Conservation (phyloP, 1,284 basidiomycete genomes). For the Porogramme epimiltina region DNA sequence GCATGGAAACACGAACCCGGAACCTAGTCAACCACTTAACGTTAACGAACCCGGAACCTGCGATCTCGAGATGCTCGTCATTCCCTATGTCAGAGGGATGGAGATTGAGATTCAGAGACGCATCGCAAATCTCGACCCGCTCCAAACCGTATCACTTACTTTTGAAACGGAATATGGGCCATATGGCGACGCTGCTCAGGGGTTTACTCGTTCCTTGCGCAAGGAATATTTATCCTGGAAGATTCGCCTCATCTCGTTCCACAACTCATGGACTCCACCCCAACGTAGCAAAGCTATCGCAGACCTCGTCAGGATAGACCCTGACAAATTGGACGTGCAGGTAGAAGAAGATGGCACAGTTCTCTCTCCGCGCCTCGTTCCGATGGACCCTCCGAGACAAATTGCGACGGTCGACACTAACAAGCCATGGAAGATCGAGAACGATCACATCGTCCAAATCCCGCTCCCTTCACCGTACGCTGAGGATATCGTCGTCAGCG, state of each 20-base stretch:
- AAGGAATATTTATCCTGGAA: conserved; percentile 13
- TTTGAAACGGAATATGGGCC: conserved; percentile 2
- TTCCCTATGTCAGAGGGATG: conserved; percentile 5
- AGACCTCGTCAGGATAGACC: too few relatives aligned
- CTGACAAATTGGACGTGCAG: conserved; percentile 6
- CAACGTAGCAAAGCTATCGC: neutral
- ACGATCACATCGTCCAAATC: conserved; percentile 8
- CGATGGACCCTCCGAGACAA: neutral
- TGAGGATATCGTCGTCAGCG: conserved; percentile 12
- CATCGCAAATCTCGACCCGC: neutral
- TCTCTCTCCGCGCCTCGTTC: neutral
- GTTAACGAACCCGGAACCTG: neutral
- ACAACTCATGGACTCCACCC: neutral
- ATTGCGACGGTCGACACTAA: neutral
- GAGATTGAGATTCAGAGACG: conserved; percentile 5
- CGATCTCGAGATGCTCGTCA: too few relatives aligned
- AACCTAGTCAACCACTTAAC: neutral
- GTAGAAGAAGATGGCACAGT: conserved; percentile 11
- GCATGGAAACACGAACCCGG: neutral
- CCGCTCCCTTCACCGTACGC: conserved; percentile 1
- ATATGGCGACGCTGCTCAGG: conserved; percentile 6
- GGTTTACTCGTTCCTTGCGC: conserved; percentile 9
- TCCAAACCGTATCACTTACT: neutral
- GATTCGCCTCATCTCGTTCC: conserved; percentile 7
- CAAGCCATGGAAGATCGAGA: conserved; percentile 5